Base-by-base conservation (phyloP, 495 filamentous ascomycete genomes). In the Xylaria intraflava region DNA sequence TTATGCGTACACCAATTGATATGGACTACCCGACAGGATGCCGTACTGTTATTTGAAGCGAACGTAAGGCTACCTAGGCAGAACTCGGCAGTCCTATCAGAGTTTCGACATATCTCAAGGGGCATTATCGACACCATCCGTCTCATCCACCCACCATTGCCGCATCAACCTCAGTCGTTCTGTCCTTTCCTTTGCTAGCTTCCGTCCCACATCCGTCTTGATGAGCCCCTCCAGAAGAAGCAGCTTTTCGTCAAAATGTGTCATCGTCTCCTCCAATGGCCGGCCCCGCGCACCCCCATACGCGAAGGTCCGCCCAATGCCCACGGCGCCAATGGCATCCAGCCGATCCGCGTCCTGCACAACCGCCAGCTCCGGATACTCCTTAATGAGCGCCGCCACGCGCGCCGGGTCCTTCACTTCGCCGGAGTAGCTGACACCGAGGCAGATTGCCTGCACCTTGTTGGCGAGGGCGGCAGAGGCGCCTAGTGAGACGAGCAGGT, bases 281-380 rank as follows among this genome's bases (percentile, higher is more conserved):
- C 27, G 14, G 65, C 57, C 17, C 33, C 46, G 12, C 6, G 83
- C 85, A 0, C 82, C 89, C 1, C 83, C 77, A 65, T 81, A 95
- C 2, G 87, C 84, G 67, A 96, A 95, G 42, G 79, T 77, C 36
- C 91, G 66, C 2, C 79, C 91, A 47, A 95, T 81, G 3, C 90
- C 90, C 43, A 96, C 76, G 0, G 88, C 88, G 2, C 90, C 90
- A 59, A 95, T 80, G 2, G 91, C 89, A 76, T 96, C 90, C 35
- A 96, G 71, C 6, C 90, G 76, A 70, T 96, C 91, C 1, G 90
- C 91, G 68, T 95, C 90, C 68, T 95, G 91, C 9, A 95, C 90
- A 40, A 94, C 78, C 0, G 78, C 89, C 5, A 96, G 71, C 68
- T 96, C 90, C 0, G 84, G 87, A 62, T 85, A 72, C 29, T 74